Percentiles rank a stretch among this genome's conserved stretches.
phyloP scores from a whole-genome alignment of 2,329 filamentous ascomycete species.

The Pseudogymnoascus sp. region DNA sequence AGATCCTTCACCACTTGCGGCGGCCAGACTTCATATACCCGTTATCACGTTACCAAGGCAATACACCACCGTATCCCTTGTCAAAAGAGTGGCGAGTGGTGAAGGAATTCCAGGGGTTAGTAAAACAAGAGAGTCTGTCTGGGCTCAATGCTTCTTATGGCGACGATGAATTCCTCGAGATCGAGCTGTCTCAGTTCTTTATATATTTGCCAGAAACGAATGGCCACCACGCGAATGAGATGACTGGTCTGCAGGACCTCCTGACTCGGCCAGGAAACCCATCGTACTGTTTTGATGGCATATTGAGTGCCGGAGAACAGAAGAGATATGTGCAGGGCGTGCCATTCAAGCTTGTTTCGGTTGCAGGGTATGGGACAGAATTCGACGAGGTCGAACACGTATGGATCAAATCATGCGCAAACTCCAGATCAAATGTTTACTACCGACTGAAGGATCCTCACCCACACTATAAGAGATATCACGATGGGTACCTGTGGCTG shows the following conservation, averaged over 20 bases:
- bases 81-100: conserved; percentile 11
- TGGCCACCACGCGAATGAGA: conserved; percentile 36
- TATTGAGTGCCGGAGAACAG: conserved; percentile 39
- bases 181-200: conserved; percentile 50
- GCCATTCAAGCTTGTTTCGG: conserved; percentile 50
- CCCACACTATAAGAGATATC: conserved; percentile 54
- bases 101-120: conserved; percentile 11
- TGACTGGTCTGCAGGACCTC: conserved; percentile 49
- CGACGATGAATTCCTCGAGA: conserved; percentile 31
- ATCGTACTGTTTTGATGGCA: conserved; percentile 52
- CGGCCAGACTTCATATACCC: conserved; percentile 16
- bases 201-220: conserved; percentile 42
- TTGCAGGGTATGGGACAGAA: conserved; percentile 57
- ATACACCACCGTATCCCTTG: conserved; percentile 16
- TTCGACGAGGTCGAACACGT: conserved; percentile 46
- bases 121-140: conserved; percentile 13
- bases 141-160: neutral
- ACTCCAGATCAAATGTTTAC: conserved; percentile 44
- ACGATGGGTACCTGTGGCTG: conserved; percentile 61
- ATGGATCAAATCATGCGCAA: conserved; percentile 54
- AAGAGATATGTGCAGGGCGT: conserved; percentile 46
- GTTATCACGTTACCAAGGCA: conserved; percentile 23
- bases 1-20: neutral
- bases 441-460: conserved; percentile 55
- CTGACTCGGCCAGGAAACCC: conserved; percentile 32